Evolutionary conservation across 2,329 filamentous ascomycete genomes (phyloP).

Genomic region (Scopulariopsis brevicaulis): DNA sequence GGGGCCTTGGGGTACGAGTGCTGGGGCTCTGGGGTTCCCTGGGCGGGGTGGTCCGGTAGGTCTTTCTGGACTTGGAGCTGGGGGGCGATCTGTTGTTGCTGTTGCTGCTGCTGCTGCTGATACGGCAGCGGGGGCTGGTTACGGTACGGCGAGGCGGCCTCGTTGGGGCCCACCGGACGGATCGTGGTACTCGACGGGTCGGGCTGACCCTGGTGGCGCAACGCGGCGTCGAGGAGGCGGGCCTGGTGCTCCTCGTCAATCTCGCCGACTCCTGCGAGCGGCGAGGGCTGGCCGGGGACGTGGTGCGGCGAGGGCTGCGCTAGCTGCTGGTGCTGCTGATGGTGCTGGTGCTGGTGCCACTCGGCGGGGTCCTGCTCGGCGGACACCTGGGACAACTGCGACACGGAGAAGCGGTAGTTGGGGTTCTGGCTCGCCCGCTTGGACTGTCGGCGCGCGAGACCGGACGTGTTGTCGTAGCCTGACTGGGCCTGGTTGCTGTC

Average conservation of each 20-base stretch:
- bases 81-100: conserved; percentile 23
- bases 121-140: conserved; percentile 18
- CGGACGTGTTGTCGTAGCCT: conserved; percentile 34
- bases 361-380: conserved; percentile 9
- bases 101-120: conserved; percentile 19
- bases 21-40: not conserved
- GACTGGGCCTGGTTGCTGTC: conserved; percentile 14
- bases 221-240: conserved; percentile 16
- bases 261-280: conserved; percentile 31
- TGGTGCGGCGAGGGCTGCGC: not conserved
- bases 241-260: conserved; percentile 18
- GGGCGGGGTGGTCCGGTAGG: not conserved
- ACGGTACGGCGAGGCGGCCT: conserved; percentile 12
- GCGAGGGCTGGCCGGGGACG: conserved; percentile 27
- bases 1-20: not conserved
- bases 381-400: conserved; percentile 11
- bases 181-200: conserved; percentile 28
- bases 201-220: conserved; percentile 33
- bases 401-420: conserved; percentile 15
- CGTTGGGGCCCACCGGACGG: conserved; percentile 35
- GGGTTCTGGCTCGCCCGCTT: conserved; percentile 43
- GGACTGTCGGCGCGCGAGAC: conserved; percentile 41
- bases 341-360: conserved; percentile 12
- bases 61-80: conserved; percentile 6
- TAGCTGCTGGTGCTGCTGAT: conserved; percentile 11